phyloP scores from a whole-genome alignment of 1,284 basidiomycete species.

The Fomes fomentarius region DNA sequence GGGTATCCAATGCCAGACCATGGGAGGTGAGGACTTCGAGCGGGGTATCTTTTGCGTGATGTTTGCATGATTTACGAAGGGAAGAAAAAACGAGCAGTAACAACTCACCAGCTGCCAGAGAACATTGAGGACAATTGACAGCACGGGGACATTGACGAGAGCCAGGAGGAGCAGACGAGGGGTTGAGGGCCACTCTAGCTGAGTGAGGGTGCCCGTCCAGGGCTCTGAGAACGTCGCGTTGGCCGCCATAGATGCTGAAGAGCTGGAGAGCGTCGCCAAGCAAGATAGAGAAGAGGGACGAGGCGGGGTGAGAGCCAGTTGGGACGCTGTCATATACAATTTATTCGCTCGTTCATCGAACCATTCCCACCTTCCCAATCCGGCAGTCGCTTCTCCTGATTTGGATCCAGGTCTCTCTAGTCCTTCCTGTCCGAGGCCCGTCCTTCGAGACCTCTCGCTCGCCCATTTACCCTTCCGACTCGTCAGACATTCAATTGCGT shows the following conservation, averaged over 20 bases:
- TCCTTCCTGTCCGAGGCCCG: neutral
- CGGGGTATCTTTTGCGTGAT: constrained; percentile 41
- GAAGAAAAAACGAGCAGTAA: neutral
- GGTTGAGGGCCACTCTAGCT: constrained; percentile 30
- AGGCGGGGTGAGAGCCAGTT: constrained; percentile 18
- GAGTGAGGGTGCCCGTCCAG: constrained; percentile 48
- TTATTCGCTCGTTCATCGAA: constrained; percentile 21
- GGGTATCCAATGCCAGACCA: constrained; percentile 82
- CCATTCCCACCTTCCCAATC: constrained; percentile 23
- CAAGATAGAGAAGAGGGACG: constrained; percentile 6
- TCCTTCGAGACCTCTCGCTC: neutral
- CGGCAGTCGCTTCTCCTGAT: constrained; percentile 20
- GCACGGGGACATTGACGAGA: constrained; percentile 45
- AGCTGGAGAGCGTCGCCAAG: constrained; percentile 6
- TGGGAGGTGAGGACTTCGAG: constrained; percentile 65
- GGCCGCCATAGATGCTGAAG: constrained; percentile 38
- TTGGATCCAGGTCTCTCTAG: constrained; percentile 26
- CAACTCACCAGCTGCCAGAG: constrained; percentile 59
- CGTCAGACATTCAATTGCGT: no score
- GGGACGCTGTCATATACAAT: constrained; percentile 19
- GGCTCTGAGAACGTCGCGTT: constrained; percentile 44
- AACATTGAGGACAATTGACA: constrained; percentile 61
- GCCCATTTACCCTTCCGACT: neutral
- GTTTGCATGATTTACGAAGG: neutral
- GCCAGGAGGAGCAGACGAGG: constrained; percentile 34